Percentiles rank a stretch among this genome's conserved stretches.
These are phyloP conservation scores for Exophiala calicioides DNA, from an alignment of 2,329 filamentous ascomycete species.

Conservation along the genomic window DNA sequence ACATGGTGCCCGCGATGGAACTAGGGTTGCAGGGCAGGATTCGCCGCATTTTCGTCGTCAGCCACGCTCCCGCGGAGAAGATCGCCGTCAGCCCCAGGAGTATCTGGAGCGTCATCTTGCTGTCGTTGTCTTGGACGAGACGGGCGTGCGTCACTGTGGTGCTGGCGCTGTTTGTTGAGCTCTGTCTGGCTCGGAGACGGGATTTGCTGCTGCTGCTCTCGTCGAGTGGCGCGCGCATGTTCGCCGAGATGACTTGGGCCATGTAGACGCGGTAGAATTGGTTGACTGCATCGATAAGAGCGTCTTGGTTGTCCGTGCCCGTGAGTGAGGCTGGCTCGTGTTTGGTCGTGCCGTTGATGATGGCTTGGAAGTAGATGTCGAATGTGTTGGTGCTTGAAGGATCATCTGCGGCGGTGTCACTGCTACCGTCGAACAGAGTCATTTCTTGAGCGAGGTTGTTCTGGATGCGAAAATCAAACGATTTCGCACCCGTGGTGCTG, in stretches of 20 bases:
- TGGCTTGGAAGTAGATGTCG: slow-evolving; percentile 30
- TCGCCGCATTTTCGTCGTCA: slow-evolving; percentile 26
- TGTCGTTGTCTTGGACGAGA: slow-evolving; percentile 28
- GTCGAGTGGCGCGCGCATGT: slow-evolving; percentile 23
- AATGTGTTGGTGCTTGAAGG: slow-evolving; percentile 13
- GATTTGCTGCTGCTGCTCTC: slow-evolving; percentile 5
- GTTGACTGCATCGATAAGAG: slow-evolving; percentile 23
- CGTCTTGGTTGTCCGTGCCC: slow-evolving; percentile 19
- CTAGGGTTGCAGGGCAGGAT: slow-evolving; percentile 31
- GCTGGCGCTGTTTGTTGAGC: slow-evolving; percentile 7
- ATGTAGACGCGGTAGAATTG: slow-evolving; percentile 30
- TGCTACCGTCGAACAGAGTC: slow-evolving; percentile 23
- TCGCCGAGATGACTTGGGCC: slow-evolving; percentile 30
- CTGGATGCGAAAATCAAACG: slow-evolving; percentile 32
- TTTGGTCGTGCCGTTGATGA: slow-evolving; percentile 23
- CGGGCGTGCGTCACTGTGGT: slow-evolving; percentile 27
- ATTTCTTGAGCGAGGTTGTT: slow-evolving; percentile 29
- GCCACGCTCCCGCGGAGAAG: slow-evolving; percentile 22
- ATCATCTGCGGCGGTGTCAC: slow-evolving; percentile 14
- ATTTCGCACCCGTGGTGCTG: slow-evolving; percentile 18
- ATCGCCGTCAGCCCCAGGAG: slow-evolving; percentile 26
- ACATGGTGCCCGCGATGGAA: slow-evolving; percentile 29
- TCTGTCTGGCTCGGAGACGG: slow-evolving; percentile 15
- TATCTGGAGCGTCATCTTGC: slow-evolving; percentile 29
- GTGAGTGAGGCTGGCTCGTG: slow-evolving; percentile 19